Base-by-base conservation (phyloP, 805 yeast genomes). In the Starmerella etchellsii region DNA sequence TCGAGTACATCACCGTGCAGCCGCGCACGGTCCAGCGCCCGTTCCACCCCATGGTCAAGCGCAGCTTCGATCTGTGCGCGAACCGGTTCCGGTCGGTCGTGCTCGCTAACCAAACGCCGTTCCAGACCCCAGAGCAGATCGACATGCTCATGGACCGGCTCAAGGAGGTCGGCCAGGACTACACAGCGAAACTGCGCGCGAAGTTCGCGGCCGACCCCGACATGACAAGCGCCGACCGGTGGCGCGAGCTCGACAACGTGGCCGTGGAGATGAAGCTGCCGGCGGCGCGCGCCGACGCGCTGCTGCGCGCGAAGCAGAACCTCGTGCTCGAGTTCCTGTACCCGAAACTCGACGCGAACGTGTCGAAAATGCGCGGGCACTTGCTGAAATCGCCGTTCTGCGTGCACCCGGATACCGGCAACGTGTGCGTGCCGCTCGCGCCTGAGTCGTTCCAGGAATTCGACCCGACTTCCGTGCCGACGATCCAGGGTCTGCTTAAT, bases 351-450 rank as follows among this genome's bases (percentile, higher is more conserved):
- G 98, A 91, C 71, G 76, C 81, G 36, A 94, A 87, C 60, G 98
- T 91, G 27, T 81, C 97, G 7, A 72, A 78, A 50, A 91, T 81
- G 58, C 68, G 87, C 54, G 83, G 78, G 62, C 98, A 91, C 66
- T 76, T 91, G 62, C 70, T 91, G 53, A 91, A 91, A 58, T 81
- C 96, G 1, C 98, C 98, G 15, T 91, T 91, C 59, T 88, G 97
- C 65, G 77, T 91, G 32, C 98, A 91, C 59, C 98, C 98, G 2
- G 78, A 84, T 2, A 91, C 98, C 0, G 95, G 95, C 7, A 80
- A 82, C 53, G 81, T 91, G 3, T 91, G 97, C 72, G 95, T 91
- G 7, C 95, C 97, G 0, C 57, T 70, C 34, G 63, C 59, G 39
- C 46, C 60, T 0, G 55, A 47, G 3, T 55, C 62, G 30, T 43